A percentile compares a stretch with the other conserved stretches of the same genome.
These are phyloP conservation scores for Eucalyptus pauciflora DNA, from an alignment of 345 rosid genomes.

Conservation along the genomic window DNA sequence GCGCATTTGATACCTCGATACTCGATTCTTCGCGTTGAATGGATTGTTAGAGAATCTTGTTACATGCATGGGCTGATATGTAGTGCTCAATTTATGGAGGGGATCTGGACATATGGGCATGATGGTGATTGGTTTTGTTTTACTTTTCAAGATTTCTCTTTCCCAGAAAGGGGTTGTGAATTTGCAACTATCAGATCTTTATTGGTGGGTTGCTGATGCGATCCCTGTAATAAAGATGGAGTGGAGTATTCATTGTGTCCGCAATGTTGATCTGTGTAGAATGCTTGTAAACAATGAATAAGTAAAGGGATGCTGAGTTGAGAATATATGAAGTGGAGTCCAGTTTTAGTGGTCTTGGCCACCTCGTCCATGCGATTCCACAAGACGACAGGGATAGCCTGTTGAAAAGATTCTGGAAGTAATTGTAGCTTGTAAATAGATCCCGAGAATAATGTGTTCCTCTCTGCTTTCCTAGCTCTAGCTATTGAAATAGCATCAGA, in stretches of 20 bases:
- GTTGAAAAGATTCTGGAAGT: neutral
- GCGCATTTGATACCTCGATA: neutral
- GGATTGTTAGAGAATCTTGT: neutral
- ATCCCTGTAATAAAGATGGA: neutral
- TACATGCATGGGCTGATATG: neutral
- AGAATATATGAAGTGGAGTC: neutral
- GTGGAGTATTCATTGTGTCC: neutral
- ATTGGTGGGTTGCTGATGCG: neutral
- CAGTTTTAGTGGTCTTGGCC: neutral
- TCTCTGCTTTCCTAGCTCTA: neutral
- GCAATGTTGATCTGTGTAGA: neutral
- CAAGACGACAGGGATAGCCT: neutral
- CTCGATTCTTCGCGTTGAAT: neutral
- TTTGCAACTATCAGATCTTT: neutral
- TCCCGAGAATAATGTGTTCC: neutral
- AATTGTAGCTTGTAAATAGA: neutral
- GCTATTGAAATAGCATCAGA: neutral
- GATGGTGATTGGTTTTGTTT: neutral
- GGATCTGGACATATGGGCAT: neutral
- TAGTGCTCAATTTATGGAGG: neutral
- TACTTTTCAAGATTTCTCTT: neutral
- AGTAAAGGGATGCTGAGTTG: neutral
- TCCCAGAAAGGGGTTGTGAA: neutral
- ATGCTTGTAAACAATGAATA: neutral
- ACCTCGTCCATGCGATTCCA: neutral